Evolutionary conservation across 129 eudicot species (phyloP), one percentile per base, ranked within the genome.

Genomic region (Arctium minus): DNA sequence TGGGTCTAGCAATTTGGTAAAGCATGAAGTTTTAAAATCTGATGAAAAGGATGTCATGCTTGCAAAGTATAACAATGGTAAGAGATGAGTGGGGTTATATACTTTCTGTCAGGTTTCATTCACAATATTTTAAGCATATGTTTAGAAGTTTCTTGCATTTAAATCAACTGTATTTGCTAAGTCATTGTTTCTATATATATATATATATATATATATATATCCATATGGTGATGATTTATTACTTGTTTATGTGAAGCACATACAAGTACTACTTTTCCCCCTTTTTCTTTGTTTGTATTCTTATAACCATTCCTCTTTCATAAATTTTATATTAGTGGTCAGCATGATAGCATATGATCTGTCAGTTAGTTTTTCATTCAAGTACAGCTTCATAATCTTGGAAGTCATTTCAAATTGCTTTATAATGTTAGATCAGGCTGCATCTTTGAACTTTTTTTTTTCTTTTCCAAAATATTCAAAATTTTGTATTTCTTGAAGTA

Each of bases 51-150:
- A 64, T 77, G 86, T 29, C 33, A 73, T 72, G 10, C 75, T 70
- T 78, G 78, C 86, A 32, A 84, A 87, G 75, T 72, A 44, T 53
- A 87, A 50, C 48, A 76, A 86, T 65, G 91, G 91, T 88, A 88
- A 70, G 83, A 29, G 53, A 72, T 71, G 9, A 18, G 70, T 44
- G 1, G 39, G 42, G 36, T 73, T 71, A 13, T 56, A 27, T 73
- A 11, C 50, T 40, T 33, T 33, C 33, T 46, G 18, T 53, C 65
- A 53, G 65, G 22, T 53, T 53, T 53, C 22, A 53, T 53, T 82
- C 17, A 22, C 13, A 68, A 42, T 67, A 15, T 76, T 6, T 68
- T 39, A 77, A 75, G 60, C 6, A 38, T 46, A n/a, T 39, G 35
- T 40, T 22, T 32, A 22, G 30, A 71, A 53, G 3, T 17, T 53